phyloP scores from a whole-genome alignment of 2,329 filamentous ascomycete genomes.

The Alternaria alternata region DNA sequence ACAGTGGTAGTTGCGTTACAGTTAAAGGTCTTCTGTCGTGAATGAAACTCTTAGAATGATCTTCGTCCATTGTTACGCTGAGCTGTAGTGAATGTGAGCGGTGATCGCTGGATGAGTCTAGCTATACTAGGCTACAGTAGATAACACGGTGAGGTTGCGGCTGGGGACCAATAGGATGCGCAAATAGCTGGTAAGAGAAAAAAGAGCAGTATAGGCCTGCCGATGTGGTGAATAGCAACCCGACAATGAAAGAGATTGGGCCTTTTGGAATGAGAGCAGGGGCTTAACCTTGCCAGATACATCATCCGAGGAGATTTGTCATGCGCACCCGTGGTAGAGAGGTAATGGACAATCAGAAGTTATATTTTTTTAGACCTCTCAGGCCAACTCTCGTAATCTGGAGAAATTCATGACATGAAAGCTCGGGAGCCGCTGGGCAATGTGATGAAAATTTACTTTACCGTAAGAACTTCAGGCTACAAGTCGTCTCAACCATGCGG shows the following conservation, averaged over 20 bases:
- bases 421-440: background rate
- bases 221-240: background rate
- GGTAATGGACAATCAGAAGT: background rate
- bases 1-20: background rate
- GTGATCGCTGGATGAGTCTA: background rate
- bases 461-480: background rate
- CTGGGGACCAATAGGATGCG: background rate
- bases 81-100: background rate
- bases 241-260: background rate
- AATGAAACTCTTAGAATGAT: background rate
- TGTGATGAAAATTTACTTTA: background rate
- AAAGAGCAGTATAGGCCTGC: background rate
- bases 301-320: background rate
- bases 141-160: background rate
- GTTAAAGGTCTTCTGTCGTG: background rate
- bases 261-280: background rate
- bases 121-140: background rate
- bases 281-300: background rate
- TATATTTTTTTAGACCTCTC: background rate
- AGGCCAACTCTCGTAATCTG: background rate
- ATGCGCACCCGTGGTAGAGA: background rate
- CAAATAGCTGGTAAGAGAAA: background rate
- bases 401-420: background rate
- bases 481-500: background rate
- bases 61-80: background rate